Evolutionary conservation across 2,329 filamentous ascomycete species (phyloP).

Genomic region (Ceratocystis destructans): DNA sequence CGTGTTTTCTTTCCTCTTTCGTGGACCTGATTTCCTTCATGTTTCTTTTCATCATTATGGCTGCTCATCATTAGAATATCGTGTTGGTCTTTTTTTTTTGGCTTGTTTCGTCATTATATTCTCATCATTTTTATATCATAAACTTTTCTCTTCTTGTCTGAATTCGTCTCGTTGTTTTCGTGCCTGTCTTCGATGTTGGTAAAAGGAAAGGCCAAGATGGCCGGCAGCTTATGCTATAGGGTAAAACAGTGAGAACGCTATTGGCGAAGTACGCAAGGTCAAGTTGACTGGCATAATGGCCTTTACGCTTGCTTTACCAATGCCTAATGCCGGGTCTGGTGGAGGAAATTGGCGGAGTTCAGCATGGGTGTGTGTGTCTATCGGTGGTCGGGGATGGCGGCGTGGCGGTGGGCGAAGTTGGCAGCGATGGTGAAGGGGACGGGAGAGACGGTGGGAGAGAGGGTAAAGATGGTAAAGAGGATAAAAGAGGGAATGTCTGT

Average conservation of each 20-base stretch:
- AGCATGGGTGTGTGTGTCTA: too few relatives aligned
- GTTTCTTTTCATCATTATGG: not conserved
- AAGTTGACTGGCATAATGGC: too few relatives aligned
- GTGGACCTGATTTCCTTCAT: not conserved
- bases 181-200: not conserved
- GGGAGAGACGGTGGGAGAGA: not conserved
- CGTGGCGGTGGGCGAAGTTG: too few relatives aligned
- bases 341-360: too few relatives aligned
- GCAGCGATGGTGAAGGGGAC: not conserved
- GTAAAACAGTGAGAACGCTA: too few relatives aligned
- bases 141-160: not conserved
- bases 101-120: not conserved
- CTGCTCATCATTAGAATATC: constrained; percentile 6
- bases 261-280: too few relatives aligned
- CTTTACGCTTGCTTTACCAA: too few relatives aligned
- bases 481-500: not conserved
- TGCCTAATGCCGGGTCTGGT: too few relatives aligned
- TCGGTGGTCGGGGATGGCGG: too few relatives aligned
- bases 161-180: not conserved
- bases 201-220: not conserved
- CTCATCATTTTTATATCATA: not conserved
- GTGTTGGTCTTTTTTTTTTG: not conserved
- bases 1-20: constrained; percentile 7
- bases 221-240: too few relatives aligned
- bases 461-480: too few relatives aligned